Percentiles rank a stretch among this genome's conserved stretches.
Evolutionary conservation across 2,329 filamentous ascomycete species (phyloP).

Genomic region (Lasiodiplodia hormozganensis): DNA sequence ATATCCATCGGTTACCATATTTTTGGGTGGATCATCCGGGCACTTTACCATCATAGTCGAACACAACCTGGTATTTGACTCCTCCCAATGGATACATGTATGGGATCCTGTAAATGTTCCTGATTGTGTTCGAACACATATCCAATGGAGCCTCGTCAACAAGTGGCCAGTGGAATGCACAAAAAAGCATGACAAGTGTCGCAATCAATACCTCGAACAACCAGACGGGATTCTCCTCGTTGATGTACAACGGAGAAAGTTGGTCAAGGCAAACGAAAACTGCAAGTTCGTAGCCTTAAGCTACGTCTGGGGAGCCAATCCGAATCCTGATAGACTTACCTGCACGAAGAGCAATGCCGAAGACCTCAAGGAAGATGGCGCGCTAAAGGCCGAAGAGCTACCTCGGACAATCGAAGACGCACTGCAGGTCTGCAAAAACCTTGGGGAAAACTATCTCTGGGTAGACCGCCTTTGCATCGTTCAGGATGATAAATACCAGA

Average conservation of each 20-base stretch:
- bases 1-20: no score
- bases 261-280: not conserved
- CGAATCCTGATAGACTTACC: not conserved
- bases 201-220: no score
- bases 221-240: not conserved
- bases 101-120: no score
- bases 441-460: slow-evolving; percentile 17
- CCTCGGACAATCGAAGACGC: no score
- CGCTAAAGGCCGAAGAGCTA: not conserved
- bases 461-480: slow-evolving; percentile 27
- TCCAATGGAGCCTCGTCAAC: no score
- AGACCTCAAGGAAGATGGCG: not conserved
- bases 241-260: not conserved
- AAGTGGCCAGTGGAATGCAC: no score
- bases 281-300: slow-evolving; percentile 25
- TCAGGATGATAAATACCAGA: slow-evolving; percentile 28
- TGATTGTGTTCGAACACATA: no score
- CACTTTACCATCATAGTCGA: no score
- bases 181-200: no score
- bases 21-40: no score
- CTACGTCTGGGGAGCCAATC: slow-evolving; percentile 23
- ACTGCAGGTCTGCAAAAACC: not conserved
- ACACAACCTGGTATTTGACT: no score
- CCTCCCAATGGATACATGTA: no score
- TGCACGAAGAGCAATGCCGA: not conserved